phyloP scores from a whole-genome alignment of 176 grass and related monocot species.

The Aegilops speltoides region DNA sequence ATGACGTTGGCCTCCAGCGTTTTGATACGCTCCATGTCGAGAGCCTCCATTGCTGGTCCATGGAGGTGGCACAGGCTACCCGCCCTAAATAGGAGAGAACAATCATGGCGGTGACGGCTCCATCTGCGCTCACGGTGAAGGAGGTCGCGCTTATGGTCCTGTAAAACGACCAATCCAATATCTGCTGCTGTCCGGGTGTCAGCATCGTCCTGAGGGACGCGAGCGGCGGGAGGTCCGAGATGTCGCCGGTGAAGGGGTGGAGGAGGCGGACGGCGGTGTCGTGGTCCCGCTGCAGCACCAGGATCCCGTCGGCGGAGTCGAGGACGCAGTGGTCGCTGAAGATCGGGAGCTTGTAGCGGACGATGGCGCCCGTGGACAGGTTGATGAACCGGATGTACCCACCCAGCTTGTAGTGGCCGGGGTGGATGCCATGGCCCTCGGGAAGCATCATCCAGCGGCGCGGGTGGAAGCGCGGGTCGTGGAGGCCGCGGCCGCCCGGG shows the following conservation, averaged over 20 bases:
- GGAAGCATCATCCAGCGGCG: background rate
- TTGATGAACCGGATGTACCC: background rate
- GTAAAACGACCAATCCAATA: background rate
- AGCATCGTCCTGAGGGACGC: background rate
- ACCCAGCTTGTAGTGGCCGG: background rate
- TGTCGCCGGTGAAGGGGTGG: background rate
- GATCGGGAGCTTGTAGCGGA: background rate
- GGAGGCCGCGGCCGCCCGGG: background rate
- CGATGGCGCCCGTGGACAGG: background rate
- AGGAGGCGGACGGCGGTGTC: background rate
- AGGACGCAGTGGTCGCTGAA: background rate
- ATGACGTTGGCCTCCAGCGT: background rate
- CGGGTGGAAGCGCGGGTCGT: background rate
- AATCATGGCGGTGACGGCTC: background rate
- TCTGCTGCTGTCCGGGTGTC: background rate
- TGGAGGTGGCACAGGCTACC: background rate
- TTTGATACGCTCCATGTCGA: background rate
- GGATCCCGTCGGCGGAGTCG: background rate
- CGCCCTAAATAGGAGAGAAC: background rate
- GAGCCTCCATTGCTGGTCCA: background rate
- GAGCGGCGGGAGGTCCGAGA: background rate
- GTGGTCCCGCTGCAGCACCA: background rate
- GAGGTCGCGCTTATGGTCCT: background rate
- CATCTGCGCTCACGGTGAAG: background rate
- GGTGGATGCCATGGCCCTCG: background rate